Evolutionary conservation across 139 green algal species (phyloP), one percentile per base, ranked within the genome.

Genomic region (Pedinophyceae sp.): DNA sequence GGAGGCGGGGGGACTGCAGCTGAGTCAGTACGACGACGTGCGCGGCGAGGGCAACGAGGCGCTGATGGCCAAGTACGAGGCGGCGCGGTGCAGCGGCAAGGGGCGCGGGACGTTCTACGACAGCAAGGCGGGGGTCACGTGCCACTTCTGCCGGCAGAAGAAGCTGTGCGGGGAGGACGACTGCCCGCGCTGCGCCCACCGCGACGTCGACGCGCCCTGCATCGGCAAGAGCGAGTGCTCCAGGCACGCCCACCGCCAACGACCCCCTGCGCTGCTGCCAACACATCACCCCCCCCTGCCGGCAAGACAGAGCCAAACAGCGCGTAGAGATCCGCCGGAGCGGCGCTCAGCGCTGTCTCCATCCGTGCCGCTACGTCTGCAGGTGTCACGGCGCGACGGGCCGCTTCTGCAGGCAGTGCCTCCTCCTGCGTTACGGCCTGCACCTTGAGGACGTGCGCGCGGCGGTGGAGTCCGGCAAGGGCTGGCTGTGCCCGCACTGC

Each of bases 401-500:
- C 20, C 58, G 55, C 30, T 83, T 85, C 64, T 87, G 76, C 74
- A 65, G 74, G 16, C 73, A 69, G 2, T 87, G 79, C 66, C 70
- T 87, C 57, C 51, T 71, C 22, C 66, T 82, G 49, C 61, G 78
- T 23, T 80, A 70, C 25, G 79, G 76, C 2, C 43, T 69, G 57
- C 50, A 38, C 7, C 56, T 84, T 45, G 79, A 79, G 53, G 57
- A 69, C 20, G 65, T 62, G 16, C 48, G 34, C 34, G 10, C 7
- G 34, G 10, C 7, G 34, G 13, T 43, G 34, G 34, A 43, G 34
- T 7, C 7, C 34, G 34, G 34, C 10, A 43, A 7, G 34, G 34
- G 7, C 45, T 87, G 76, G 76, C 62, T 85, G 51, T 87, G 79
- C 65, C 74, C 76, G 1, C 79, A 87, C 69, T 87, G 79, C 68